Evolutionary conservation across 495 filamentous ascomycete species (phyloP).

Genomic region (Xylaria venustula): DNA sequence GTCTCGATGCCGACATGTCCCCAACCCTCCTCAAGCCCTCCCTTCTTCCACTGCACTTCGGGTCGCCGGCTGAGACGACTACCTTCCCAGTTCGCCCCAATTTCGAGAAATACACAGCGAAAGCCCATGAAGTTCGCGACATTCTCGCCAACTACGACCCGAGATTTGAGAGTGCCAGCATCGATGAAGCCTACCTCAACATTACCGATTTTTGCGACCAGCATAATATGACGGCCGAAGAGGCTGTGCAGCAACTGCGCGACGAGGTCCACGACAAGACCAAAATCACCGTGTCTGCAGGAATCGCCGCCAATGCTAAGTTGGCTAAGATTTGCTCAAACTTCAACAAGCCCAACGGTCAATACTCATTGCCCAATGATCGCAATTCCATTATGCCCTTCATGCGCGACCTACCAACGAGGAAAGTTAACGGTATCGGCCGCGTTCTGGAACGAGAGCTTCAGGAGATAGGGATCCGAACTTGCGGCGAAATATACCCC

Average conservation of each 20-base stretch:
- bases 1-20: no score
- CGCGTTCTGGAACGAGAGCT: constrained; percentile 93
- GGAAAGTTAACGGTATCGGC: constrained; percentile 92
- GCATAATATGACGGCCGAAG: constrained; percentile 65
- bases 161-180: constrained; percentile 86
- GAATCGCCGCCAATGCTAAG: constrained; percentile 89
- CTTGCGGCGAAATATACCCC: constrained; percentile 83
- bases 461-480: constrained; percentile 80
- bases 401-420: constrained; percentile 75
- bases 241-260: constrained; percentile 73
- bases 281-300: constrained; percentile 87
- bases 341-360: constrained; percentile 94
- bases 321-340: constrained; percentile 95
- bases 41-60: background rate
- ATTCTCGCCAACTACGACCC: constrained; percentile 85
- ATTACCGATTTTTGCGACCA: constrained; percentile 82
- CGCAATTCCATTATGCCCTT: constrained; percentile 75
- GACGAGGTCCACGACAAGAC: constrained; percentile 72
- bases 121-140: constrained; percentile 83
- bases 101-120: constrained; percentile 87
- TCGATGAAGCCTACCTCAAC: constrained; percentile 96
- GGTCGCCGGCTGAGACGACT: background rate
- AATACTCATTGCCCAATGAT: constrained; percentile 72
- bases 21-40: background rate
- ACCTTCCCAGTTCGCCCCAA: constrained; percentile 66